Base-by-base conservation (phyloP, 129 eudicot species). In the Tanacetum coccineum region DNA sequence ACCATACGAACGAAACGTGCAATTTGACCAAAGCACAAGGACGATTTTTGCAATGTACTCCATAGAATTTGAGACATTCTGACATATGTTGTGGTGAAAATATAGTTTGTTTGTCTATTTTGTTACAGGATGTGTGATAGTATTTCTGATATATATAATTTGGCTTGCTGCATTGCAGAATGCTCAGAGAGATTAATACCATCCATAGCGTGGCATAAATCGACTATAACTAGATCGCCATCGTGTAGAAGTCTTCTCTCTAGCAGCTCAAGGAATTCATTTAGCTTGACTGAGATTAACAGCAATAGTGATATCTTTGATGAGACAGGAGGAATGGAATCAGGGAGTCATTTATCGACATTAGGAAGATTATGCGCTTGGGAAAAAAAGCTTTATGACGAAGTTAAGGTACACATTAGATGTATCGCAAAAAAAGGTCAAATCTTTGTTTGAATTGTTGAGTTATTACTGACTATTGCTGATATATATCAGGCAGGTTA, bases 331-430 rank as follows among this genome's bases (percentile, higher is more conserved):
- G 81, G 81, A 20, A 81, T 81, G 86, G 85, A 77, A 74, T 77
- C 89, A 10, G 89, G 89, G n/a, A 84, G 79, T 68, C 89, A 84
- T 73, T 84, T 81, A 8, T 84, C 59, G 6, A 84, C 89, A 0
- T 60, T 84, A 69, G 89, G 85, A 36, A 84, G 85, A 64, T 71
- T 84, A 60, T 78, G 64, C 12, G 89, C 85, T 49, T 84, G 89
- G 89, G 89, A 84, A 69, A 81, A 84, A 74, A 84, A 84, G 77
- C 86, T 84, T 21, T 84, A 70, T 18, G 82, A 81, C 15, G 83
- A 84, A 73, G 85, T 78, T 22, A 84, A 84, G 85, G 89, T 84
- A 66, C n/a, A 36, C 42, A 12, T 54, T 17, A 18, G 54, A 49
- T 49, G 19, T 49, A 49, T 15, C 9, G 2, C 6, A 1, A 19